Base-by-base conservation (phyloP, 2,329 filamentous ascomycete species). In the Stagonosporopsis cucurbitacearum region DNA sequence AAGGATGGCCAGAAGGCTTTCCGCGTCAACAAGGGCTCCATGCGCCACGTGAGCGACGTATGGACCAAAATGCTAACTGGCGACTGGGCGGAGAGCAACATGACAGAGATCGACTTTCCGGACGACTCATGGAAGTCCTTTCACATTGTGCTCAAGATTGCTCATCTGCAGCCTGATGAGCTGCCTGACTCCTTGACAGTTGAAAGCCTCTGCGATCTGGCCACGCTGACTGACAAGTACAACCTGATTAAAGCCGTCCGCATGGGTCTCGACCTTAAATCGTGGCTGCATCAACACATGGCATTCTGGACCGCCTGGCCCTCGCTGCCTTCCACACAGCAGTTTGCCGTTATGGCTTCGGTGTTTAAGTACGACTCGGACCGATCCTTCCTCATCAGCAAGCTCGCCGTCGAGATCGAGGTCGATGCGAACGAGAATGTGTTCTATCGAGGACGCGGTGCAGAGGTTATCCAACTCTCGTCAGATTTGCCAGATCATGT, bases 31-130 rank as follows among this genome's bases (percentile, higher is more conserved):
- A 50, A 28, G 2, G 26, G 50, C n/a, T 35, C 44, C 0, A 26
- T 63, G 25, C 30, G 56, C 6, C 50, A 54, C 12, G 45, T 32
- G 2, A 61, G 49, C 35, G 20, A 44, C 1, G 36, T 58, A 22
- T 61, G 49, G 43, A n/a, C 35, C 3, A 41, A 17, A 22, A 58
- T 60, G 58, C 33, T 60, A 1, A 49, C 32, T 22, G 54, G 54
- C 6, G n/a, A 46, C 0, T 60, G 50, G 51, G 39, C 35, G 1
- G 54, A 58, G 22, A 50, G 35, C 17, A 32, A 30, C 2, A 13
- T 25, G 20, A 12, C 32, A 3, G 55, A 56, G 42, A 51, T 61
- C 13, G 11, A 11, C 2, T 35, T 61, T 4, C 41, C 51, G 6
- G 54, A 56, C 8, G 58, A 61, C 7, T 45, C 48, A 0, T 39